A percentile compares a stretch with the other conserved stretches of the same genome.
These are phyloP conservation scores for Fusarium papillatum DNA, from an alignment of 2,329 filamentous ascomycete species.

Conservation along the genomic window DNA sequence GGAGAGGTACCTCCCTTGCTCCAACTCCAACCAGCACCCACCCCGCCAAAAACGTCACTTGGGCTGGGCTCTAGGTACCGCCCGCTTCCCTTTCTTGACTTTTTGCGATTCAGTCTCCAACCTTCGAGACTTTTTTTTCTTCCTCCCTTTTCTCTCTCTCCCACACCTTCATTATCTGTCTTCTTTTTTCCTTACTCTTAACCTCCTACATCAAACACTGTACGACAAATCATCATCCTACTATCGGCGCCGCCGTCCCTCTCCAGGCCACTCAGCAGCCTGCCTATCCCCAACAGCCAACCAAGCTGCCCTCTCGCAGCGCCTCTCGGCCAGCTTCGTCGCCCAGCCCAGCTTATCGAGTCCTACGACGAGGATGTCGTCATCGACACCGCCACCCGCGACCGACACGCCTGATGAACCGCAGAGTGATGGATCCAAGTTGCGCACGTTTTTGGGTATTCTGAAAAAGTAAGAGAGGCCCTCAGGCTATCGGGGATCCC, in stretches of 20 bases:
- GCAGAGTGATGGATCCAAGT: constrained; percentile 86
- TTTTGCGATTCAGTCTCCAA: constrained; percentile 43
- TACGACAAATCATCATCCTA: constrained; percentile 2
- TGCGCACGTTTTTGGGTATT: constrained; percentile 90
- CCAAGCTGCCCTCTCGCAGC: not conserved
- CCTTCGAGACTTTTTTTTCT: constrained; percentile 30
- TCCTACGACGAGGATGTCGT: constrained; percentile 50
- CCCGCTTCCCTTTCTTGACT: constrained; percentile 40
- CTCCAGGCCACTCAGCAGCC: not conserved
- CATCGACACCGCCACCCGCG: constrained; percentile 50
- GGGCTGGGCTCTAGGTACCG: constrained; percentile 20
- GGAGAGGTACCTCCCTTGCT: constrained; percentile 17
- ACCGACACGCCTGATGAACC: constrained; percentile 57
- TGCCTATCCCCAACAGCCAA: not conserved
- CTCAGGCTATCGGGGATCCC: constrained; percentile 5
- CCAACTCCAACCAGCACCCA: constrained; percentile 5
- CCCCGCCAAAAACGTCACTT: constrained; percentile 44
- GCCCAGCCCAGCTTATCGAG: constrained; percentile 17
- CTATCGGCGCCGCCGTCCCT: not conserved
- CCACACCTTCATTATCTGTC: constrained; percentile 4
- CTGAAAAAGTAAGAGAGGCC: constrained; percentile 80
- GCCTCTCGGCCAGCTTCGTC: not conserved
- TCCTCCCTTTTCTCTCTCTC: constrained; percentile 9
- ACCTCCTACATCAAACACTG: not conserved
- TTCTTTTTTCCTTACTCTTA: not conserved